Evolutionary conservation across 176 grass and related monocot genomes (phyloP).

Genomic region (Paspalum notatum): DNA sequence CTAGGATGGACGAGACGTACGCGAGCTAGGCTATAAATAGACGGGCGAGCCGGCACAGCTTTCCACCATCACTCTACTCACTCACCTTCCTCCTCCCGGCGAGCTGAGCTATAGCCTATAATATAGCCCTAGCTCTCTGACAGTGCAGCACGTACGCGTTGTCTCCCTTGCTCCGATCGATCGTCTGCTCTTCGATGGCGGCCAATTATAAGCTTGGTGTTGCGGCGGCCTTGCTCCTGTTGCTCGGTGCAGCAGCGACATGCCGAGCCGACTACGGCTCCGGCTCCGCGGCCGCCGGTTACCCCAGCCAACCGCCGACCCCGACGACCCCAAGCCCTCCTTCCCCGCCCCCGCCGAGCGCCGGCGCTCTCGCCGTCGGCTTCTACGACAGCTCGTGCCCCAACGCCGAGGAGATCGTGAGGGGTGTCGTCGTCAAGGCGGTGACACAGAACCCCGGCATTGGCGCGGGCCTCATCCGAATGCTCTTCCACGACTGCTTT

Average conservation of each 20-base stretch:
- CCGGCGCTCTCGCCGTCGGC: neutral
- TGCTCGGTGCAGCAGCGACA: neutral
- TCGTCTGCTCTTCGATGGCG: neutral
- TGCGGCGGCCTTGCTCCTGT: neutral
- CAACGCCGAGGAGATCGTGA: constrained; percentile 3
- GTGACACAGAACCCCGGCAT: constrained; percentile 6
- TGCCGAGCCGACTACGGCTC: constrained; percentile 6
- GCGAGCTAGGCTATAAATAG: neutral
- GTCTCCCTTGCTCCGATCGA: no score
- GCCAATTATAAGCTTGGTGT: neutral
- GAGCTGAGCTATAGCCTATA: no score
- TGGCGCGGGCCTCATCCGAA: constrained; percentile 35
- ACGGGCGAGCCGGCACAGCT: neutral
- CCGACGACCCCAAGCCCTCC: neutral
- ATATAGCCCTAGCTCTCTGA: no score
- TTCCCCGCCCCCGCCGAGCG: neutral
- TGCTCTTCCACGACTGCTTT: constrained; percentile 63
- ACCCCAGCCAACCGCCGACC: neutral
- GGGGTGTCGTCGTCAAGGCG: neutral
- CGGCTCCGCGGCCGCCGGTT: neutral
- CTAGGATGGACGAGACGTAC: neutral
- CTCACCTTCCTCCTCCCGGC: neutral
- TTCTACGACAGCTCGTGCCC: constrained; percentile 44
- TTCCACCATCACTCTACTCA: neutral
- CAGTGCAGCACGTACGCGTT: no score